These are phyloP conservation scores for Aspergillus pseudotamarii DNA, from an alignment of 2,329 filamentous ascomycete species.

Conservation along the genomic window DNA sequence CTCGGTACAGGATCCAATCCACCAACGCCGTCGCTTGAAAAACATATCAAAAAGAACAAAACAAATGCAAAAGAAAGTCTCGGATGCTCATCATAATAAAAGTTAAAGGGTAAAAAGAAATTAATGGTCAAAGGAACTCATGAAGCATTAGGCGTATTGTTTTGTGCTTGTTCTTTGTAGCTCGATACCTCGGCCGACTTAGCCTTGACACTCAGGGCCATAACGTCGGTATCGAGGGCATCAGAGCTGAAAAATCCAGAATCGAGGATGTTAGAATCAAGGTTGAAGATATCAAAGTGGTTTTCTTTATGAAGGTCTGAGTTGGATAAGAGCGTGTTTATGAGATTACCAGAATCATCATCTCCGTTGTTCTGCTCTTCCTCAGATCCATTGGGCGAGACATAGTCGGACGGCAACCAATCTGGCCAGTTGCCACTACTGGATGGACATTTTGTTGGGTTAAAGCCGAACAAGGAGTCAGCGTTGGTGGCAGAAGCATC, in stretches of 20 bases:
- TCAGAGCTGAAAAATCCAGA: slow-evolving; percentile 42
- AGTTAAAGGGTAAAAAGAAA: slow-evolving; percentile 9
- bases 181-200: slow-evolving; percentile 19
- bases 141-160: slow-evolving; percentile 20
- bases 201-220: slow-evolving; percentile 26
- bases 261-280: slow-evolving; percentile 36
- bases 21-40: slow-evolving; percentile 21
- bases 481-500: slow-evolving; percentile 29
- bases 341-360: slow-evolving; percentile 34
- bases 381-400: slow-evolving; percentile 34
- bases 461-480: slow-evolving; percentile 34
- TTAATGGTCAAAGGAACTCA: slow-evolving; percentile 18
- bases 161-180: slow-evolving; percentile 16
- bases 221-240: slow-evolving; percentile 29
- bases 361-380: slow-evolving; percentile 22
- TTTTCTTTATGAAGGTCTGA: slow-evolving; percentile 33
- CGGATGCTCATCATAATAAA: slow-evolving; percentile 6
- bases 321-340: slow-evolving; percentile 40
- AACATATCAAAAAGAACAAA: slow-evolving; percentile 3
- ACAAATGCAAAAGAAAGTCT: slow-evolving; percentile 9
- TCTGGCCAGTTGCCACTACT: slow-evolving; percentile 37
- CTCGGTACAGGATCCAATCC: slow-evolving; percentile 2
- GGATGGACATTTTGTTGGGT: slow-evolving; percentile 24
- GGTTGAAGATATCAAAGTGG: slow-evolving; percentile 35
- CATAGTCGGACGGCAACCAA: slow-evolving; percentile 40